Evolutionary conservation across 1,139 yeast genomes (phyloP), one percentile per base, ranked within the genome.

Genomic region (Debaryomycetaceae sp.): DNA sequence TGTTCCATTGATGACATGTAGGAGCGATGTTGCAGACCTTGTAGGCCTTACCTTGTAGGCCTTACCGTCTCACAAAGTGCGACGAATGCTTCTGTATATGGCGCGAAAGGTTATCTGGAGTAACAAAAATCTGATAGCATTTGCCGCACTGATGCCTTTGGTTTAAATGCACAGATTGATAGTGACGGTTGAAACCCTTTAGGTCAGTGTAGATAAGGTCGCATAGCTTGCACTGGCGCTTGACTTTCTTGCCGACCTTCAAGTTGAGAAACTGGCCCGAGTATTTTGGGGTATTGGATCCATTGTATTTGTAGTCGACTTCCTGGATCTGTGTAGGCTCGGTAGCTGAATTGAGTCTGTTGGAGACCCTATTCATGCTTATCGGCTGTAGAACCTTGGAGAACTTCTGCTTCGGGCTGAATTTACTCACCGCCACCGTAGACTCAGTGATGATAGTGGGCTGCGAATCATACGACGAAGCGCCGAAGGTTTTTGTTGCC

Each of bases 101-200:
- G 14, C 24, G 20, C 24, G 23, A 9, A n/a, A 39, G 33, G 31
- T 23, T 39, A 22, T 31, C 34, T 11, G 42, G 37, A n/a, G 33
- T 23, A 20, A 39, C 42, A 5, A 39, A 39, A 3, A 33, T 39
- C 24, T 33, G 37, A 17, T 39, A 39, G 33, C 42, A 39, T 31
- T 39, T 39, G 27, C 42, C 42, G 24, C 42, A 39, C 24, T 39
- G 42, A 23, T 39, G 27, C n/a, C 42, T 14, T 20, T 39, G 37
- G 13, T 27, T 41, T 36, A 36, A 34, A 36, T 53, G 56, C 24
- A 49, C 53, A 17, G 40, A 46, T 40, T 52, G 50, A 40, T 45
- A 54, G 39, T 54, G 58, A 6, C 54, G 51, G 42, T 54, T 54
- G 34, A 54, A 54, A 5, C 56, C 55, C 41, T 53, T 52, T 24